phyloP scores from a whole-genome alignment of 2,329 filamentous ascomycete genomes.

The Trichoderma koningiopsis region DNA sequence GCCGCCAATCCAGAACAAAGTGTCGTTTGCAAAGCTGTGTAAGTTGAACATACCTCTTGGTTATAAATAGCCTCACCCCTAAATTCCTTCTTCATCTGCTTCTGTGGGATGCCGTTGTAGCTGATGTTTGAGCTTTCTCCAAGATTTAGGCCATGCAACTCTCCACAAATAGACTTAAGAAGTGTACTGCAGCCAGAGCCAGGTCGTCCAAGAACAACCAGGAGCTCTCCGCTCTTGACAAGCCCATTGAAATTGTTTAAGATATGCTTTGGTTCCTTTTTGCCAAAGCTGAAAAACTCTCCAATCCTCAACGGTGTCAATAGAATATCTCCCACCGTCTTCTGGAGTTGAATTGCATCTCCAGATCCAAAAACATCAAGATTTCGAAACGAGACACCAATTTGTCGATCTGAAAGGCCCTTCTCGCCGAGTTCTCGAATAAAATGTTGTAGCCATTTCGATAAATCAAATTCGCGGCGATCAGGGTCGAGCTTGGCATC shows the following conservation, averaged over 20 bases:
- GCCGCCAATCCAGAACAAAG: neutral
- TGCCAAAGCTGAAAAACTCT: constrained; percentile 54
- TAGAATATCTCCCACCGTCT: constrained; percentile 64
- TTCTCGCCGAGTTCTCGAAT: constrained; percentile 53
- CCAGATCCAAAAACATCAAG: constrained; percentile 69
- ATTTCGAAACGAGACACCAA: constrained; percentile 66
- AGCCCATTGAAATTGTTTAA: constrained; percentile 66
- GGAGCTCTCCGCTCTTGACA: constrained; percentile 64
- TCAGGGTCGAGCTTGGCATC: constrained; percentile 43
- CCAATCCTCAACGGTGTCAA: constrained; percentile 59
- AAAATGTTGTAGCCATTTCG: constrained; percentile 46
- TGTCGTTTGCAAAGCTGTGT: rapidly evolving
- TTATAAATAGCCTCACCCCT: constrained; percentile 72
- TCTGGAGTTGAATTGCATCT: constrained; percentile 67
- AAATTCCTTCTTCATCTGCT: constrained; percentile 60
- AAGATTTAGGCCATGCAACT: constrained; percentile 59
- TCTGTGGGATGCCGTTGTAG: constrained; percentile 62
- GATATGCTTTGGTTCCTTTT: constrained; percentile 58
- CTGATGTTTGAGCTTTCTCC: constrained; percentile 55
- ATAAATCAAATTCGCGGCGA: constrained; percentile 44
- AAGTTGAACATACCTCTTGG: constrained; percentile 57
- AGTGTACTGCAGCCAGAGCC: constrained; percentile 66
- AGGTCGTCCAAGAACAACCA: constrained; percentile 69
- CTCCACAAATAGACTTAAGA: constrained; percentile 62
- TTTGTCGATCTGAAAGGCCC: constrained; percentile 53